Percentiles rank a stretch among this genome's conserved stretches.
Conservation (phyloP, 2,329 filamentous ascomycete genomes). For the Ambrosiella xylebori region DNA sequence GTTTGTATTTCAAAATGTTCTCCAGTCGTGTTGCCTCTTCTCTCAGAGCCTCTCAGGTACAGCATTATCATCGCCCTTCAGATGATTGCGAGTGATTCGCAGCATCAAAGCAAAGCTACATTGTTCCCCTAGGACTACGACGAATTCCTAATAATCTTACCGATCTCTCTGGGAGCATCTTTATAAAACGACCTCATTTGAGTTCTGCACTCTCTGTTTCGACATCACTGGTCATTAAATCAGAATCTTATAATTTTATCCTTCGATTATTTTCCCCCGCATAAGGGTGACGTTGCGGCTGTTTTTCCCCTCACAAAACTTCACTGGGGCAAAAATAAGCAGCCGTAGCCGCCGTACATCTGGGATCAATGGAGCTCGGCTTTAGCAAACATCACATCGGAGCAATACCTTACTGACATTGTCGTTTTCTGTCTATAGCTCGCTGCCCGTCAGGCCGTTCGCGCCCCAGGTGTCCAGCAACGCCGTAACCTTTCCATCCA, state of each 20-base stretch:
- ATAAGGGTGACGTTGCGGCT: neutral
- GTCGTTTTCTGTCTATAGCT: constrained; percentile 15
- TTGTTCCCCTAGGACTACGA: neutral
- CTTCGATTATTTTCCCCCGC: neutral
- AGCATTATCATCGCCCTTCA: neutral
- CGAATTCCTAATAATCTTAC: neutral
- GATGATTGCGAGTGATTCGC: neutral
- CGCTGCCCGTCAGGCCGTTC: constrained; percentile 27
- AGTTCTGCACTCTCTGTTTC: too few relatives aligned
- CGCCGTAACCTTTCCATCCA: constrained; percentile 85
- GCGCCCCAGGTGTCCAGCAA: constrained; percentile 57
- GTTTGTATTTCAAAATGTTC: constrained; percentile 12
- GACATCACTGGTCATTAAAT: neutral
- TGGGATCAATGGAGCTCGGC: constrained; percentile 12
- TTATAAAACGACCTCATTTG: too few relatives aligned
- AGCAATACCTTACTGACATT: constrained; percentile 2
- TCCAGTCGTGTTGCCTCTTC: constrained; percentile 12
- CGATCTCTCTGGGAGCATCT: neutral
- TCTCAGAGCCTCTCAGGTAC: constrained; percentile 11
- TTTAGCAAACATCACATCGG: constrained; percentile 8
- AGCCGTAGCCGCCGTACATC: constrained; percentile 8
- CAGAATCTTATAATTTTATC: neutral
- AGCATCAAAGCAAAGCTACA: neutral
- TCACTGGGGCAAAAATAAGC: constrained; percentile 3
- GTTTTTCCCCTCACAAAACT: neutral